Percentiles rank a stretch among this genome's conserved stretches.
These are phyloP conservation scores for Aureobasidium sp. DNA, from an alignment of 2,329 filamentous ascomycete genomes.

Conservation along the genomic window DNA sequence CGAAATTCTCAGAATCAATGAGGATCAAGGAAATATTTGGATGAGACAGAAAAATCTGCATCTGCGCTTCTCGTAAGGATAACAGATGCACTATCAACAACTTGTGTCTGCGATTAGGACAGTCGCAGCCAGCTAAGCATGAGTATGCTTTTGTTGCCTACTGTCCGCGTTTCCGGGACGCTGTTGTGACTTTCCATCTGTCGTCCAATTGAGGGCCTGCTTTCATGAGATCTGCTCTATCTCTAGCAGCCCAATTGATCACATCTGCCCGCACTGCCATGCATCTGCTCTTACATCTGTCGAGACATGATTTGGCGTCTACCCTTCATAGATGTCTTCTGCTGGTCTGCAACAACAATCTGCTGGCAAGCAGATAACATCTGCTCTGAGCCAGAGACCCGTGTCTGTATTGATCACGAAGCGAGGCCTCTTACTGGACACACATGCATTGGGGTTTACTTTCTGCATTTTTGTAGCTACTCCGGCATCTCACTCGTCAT, in stretches of 20 bases:
- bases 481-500: background rate
- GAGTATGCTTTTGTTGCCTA: background rate
- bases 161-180: background rate
- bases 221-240: background rate
- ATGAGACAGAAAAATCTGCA: background rate
- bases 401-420: background rate
- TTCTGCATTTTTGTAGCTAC: background rate
- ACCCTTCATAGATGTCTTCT: background rate
- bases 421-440: background rate
- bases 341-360: background rate
- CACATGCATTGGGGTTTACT: background rate
- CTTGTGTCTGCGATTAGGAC: background rate
- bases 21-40: background rate
- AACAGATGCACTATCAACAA: background rate
- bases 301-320: background rate
- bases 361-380: background rate
- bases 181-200: background rate
- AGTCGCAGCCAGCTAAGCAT: background rate
- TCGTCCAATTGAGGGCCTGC: background rate
- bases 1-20: constrained; percentile 15
- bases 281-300: background rate
- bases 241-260: background rate
- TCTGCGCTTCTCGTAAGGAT: background rate
- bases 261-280: background rate
- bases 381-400: background rate